These are phyloP conservation scores for Populus alba DNA, from an alignment of 345 rosid genomes.

Conservation along the genomic window DNA sequence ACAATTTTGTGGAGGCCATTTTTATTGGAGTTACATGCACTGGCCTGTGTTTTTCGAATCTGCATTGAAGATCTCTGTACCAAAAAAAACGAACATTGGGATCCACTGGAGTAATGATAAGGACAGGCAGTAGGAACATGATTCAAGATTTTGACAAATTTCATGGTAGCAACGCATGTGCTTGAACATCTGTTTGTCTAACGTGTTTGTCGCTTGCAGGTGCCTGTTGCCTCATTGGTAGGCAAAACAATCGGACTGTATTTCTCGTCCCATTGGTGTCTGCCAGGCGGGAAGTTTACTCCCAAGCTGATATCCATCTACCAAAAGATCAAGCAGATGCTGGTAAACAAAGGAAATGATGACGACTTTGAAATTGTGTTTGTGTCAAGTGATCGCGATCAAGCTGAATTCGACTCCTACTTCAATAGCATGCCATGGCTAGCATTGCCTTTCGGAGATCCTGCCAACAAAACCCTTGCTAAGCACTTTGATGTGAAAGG, in stretches of 20 bases:
- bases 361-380: slow-evolving; percentile 54
- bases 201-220: slow-evolving; percentile 28
- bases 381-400: slow-evolving; percentile 44
- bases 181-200: neutral
- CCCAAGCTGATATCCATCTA: slow-evolving; percentile 48
- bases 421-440: slow-evolving; percentile 53
- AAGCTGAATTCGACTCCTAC: slow-evolving; percentile 36
- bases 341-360: slow-evolving; percentile 16
- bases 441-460: slow-evolving; percentile 50
- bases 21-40: neutral
- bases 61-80: neutral
- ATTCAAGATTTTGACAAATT: neutral
- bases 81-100: neutral
- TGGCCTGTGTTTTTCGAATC: neutral
- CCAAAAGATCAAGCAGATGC: slow-evolving; percentile 40
- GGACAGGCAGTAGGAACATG: neutral
- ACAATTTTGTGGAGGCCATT: neutral
- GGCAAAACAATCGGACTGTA: slow-evolving; percentile 55
- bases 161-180: neutral
- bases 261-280: slow-evolving; percentile 61
- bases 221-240: slow-evolving; percentile 39
- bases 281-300: slow-evolving; percentile 48
- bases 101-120: neutral
- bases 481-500: slow-evolving; percentile 48
- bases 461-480: slow-evolving; percentile 28